A percentile compares a stretch with the other conserved stretches of the same genome.
Evolutionary conservation across 805 yeast species (phyloP).

Genomic region (Cyberlindnera sargentensis): DNA sequence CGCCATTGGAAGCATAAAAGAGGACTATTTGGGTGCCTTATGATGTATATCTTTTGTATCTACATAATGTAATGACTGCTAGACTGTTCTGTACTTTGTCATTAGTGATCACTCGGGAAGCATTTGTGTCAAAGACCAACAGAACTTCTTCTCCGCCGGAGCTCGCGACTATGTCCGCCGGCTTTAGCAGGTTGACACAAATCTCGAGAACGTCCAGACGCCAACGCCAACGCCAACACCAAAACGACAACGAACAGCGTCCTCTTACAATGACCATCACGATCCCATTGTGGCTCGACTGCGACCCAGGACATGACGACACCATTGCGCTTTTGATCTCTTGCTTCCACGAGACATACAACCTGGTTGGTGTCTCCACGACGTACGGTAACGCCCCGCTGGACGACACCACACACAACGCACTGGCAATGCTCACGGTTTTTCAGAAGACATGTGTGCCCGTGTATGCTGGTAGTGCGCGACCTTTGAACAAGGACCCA

Average conservation of each 20-base stretch:
- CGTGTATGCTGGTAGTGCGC: constrained; percentile 59
- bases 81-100: too few relatives aligned
- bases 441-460: constrained; percentile 39
- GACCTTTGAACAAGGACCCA: constrained; percentile 47
- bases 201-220: too few relatives aligned
- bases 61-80: too few relatives aligned
- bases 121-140: too few relatives aligned
- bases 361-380: constrained; percentile 27
- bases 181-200: too few relatives aligned
- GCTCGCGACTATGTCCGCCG: too few relatives aligned
- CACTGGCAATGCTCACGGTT: constrained; percentile 60
- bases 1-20: constrained; percentile 97
- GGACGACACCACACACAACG: constrained; percentile 58
- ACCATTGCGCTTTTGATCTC: constrained; percentile 67
- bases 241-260: too few relatives aligned
- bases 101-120: too few relatives aligned
- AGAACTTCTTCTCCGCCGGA: too few relatives aligned
- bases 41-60: constrained; percentile 14
- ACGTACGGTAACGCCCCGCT: constrained; percentile 36
- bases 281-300: constrained; percentile 80
- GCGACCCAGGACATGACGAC: constrained; percentile 93
- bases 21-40: constrained; percentile 90
- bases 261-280: constrained; percentile 3
- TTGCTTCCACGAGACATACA: constrained; percentile 44
- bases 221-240: too few relatives aligned